Conservation (phyloP, 2,329 filamentous ascomycete species). For the Exophiala viscosa region DNA sequence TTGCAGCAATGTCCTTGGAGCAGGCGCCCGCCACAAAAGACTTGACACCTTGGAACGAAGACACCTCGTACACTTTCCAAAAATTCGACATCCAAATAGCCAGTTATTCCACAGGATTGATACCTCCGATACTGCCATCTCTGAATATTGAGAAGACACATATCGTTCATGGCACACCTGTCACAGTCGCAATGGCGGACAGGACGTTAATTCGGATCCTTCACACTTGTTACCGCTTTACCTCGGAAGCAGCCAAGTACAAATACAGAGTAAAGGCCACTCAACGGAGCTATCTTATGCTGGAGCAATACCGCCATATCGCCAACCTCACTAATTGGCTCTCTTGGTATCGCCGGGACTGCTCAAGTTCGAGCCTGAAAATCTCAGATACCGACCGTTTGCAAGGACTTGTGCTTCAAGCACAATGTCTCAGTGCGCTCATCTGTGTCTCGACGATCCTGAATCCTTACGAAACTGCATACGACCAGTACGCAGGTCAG, state of each 20-base stretch:
- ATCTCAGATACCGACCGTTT: background rate
- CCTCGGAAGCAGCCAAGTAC: background rate
- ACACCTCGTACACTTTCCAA: background rate
- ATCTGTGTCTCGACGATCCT: constrained; percentile 7
- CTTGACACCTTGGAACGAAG: background rate
- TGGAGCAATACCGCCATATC: constrained; percentile 4
- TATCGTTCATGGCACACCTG: too few species aligned
- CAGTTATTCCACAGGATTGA: background rate
- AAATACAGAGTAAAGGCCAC: background rate
- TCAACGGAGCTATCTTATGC: background rate
- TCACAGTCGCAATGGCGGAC: background rate
- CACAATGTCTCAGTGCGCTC: constrained; percentile 5
- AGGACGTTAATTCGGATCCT: background rate
- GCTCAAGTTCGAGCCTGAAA: too few species aligned
- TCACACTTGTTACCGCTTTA: constrained; percentile 6
- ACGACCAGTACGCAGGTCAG: constrained; percentile 8
- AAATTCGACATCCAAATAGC: constrained; percentile 10
- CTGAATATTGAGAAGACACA: background rate
- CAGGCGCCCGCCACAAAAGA: background rate
- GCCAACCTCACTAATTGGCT: constrained; percentile 7
- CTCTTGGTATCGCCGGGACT: background rate
- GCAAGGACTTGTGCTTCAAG: constrained; percentile 5
- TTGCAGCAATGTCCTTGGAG: background rate
- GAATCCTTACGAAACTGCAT: background rate
- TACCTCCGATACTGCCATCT: background rate